These are phyloP conservation scores for Lichenothelia convexa DNA, from an alignment of 495 filamentous ascomycete genomes.

Conservation along the genomic window DNA sequence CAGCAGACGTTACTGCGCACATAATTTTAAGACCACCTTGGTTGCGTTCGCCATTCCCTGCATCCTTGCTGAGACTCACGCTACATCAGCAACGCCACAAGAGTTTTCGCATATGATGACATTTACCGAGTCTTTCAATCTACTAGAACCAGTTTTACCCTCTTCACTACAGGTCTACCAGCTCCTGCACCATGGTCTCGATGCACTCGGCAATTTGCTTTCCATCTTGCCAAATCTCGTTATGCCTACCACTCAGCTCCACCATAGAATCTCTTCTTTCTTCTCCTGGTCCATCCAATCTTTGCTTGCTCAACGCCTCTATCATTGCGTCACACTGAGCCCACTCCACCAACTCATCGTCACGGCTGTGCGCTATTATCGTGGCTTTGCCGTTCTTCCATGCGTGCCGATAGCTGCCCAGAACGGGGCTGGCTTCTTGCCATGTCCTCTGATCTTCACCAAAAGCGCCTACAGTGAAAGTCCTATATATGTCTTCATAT, in stretches of 20 bases:
- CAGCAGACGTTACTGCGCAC: too few species aligned
- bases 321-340: slow-evolving; percentile 33
- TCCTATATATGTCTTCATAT: slow-evolving; percentile 30
- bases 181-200: too few species aligned
- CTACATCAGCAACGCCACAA: too few species aligned
- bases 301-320: slow-evolving; percentile 14
- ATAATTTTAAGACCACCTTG: too few species aligned
- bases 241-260: slow-evolving; percentile 41
- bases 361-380: slow-evolving; percentile 38
- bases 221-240: slow-evolving; percentile 38
- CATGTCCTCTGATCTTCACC: slow-evolving; percentile 23
- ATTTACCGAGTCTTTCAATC: too few species aligned
- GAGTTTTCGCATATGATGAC: too few species aligned
- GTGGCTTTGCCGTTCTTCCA: slow-evolving; percentile 29
- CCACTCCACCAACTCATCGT: slow-evolving; percentile 42
- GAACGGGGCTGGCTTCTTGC: slow-evolving; percentile 25
- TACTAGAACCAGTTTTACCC: too few species aligned
- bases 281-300: slow-evolving; percentile 13
- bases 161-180: too few species aligned
- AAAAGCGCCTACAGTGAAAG: slow-evolving; percentile 46
- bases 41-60: too few species aligned
- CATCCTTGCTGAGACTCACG: too few species aligned
- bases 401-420: slow-evolving; percentile 20
- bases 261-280: slow-evolving; percentile 15
- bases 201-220: slow-evolving; percentile 34